Evolutionary conservation across 176 grass and related monocot genomes (phyloP).

Genomic region (Carex parvula): DNA sequence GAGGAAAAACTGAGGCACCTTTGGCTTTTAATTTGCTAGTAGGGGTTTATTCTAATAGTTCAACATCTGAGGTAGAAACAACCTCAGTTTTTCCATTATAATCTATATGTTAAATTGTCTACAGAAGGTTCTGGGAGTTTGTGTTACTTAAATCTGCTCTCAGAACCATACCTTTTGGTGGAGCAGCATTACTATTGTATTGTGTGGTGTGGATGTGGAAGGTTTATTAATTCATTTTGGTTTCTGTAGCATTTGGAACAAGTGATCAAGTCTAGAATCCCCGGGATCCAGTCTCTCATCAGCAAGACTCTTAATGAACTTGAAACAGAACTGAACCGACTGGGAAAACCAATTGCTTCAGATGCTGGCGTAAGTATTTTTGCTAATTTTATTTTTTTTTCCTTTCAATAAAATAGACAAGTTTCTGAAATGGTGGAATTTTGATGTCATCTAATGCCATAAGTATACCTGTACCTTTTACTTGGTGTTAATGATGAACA

Average conservation of each 20-base stretch:
- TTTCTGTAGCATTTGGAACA: conserved; percentile 80
- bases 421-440: background rate
- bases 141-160: background rate
- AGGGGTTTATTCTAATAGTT: background rate
- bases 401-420: background rate
- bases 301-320: conserved; percentile 92
- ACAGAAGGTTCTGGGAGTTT: conserved; percentile 12
- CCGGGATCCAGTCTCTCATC: conserved; percentile 93
- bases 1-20: background rate
- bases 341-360: conserved; percentile 93
- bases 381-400: background rate
- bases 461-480: background rate
- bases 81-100: background rate
- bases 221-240: conserved; percentile 20
- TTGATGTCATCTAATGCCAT: background rate
- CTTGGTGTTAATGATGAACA: background rate
- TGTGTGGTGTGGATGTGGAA: background rate
- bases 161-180: background rate
- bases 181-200: background rate
- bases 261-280: conserved; percentile 97
- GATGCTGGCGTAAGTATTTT: conserved; percentile 85
- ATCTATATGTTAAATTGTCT: conserved; percentile 16
- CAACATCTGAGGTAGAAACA: background rate
- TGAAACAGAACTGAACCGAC: conserved; percentile 87
- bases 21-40: background rate